Base-by-base conservation (phyloP, 495 filamentous ascomycete genomes). In the Penicillium mononematosum region DNA sequence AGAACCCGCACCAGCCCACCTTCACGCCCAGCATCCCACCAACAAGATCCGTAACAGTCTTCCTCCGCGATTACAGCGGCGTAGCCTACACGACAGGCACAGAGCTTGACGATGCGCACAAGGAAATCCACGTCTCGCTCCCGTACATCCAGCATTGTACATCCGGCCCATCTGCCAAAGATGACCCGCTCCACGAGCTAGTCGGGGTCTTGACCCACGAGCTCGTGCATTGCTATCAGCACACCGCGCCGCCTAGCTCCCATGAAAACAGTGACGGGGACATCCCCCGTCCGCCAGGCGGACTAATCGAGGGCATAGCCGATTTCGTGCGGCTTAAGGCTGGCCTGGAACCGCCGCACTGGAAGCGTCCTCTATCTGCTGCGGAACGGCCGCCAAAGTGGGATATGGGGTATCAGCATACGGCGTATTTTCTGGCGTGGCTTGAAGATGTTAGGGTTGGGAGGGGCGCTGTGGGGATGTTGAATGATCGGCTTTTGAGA, bases 141-240 rank as follows among this genome's bases (percentile, higher is more conserved):
- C 74, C 81, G 50, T 96, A 96, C 74, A 86, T 98, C 63, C 54
- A 70, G 14, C 67, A 72, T 53, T 69, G 75, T 54, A 71, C 77
- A 3, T 76, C 76, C 10, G 53, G 48, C 0, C 29, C 55, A 25
- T 46, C 53, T 19, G 56, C 56, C 12, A 59, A 69, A 2, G 55
- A 70, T 3, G 65, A 73, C 39, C 68, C 74, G 14, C 59, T 68
- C 10, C 63, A 81, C 32, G 94, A 98, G 74, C 85, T 98, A 55
- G 72, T 79, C 11, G 94, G 94, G 39, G 91, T 98, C 3, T 64
- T 98, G 9, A 84, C 85, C 0, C 94, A 98, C 70, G 94, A 98
- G 73, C 87, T 97, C 59, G 94, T 98, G 11, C 94, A 98, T 69
- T 97, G 92, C 75, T 96, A 88, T 74, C 94, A 98, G 69, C 90